These are phyloP conservation scores for Trypanosoma lewisi DNA, from an alignment of 208 protist species.

Conservation along the genomic window DNA sequence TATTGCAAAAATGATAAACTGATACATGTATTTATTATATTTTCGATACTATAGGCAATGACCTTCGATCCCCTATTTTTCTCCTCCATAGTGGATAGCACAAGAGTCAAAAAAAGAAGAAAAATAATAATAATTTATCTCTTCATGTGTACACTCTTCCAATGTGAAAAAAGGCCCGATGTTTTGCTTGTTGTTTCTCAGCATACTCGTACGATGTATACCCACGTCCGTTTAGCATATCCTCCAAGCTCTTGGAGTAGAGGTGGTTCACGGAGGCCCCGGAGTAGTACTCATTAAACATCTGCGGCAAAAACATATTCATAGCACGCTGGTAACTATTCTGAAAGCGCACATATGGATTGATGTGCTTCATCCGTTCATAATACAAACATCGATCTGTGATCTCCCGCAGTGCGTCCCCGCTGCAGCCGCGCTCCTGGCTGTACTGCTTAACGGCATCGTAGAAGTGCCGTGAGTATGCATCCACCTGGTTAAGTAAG, in stretches of 20 bases:
- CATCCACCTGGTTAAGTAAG: constrained; percentile 83
- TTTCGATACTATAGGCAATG: too few relatives aligned
- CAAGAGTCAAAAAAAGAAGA: constrained; percentile 1
- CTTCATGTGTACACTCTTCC: constrained; percentile 78
- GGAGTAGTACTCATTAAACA: constrained; percentile 74
- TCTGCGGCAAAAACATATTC: constrained; percentile 53
- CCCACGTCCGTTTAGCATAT: constrained; percentile 86
- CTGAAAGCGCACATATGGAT: constrained; percentile 70
- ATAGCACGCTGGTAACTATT: constrained; percentile 79
- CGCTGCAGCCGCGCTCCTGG: constrained; percentile 74
- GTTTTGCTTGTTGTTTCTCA: constrained; percentile 88
- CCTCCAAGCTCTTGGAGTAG: constrained; percentile 81
- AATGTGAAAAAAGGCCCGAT: constrained; percentile 72
- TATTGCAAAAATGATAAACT: too few relatives aligned
- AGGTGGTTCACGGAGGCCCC: constrained; percentile 75
- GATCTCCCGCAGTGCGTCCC: constrained; percentile 79
- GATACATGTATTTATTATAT: too few relatives aligned
- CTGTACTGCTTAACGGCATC: constrained; percentile 88
- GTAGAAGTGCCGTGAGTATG: constrained; percentile 83
- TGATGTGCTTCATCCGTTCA: constrained; percentile 76
- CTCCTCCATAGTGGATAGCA: neutral
- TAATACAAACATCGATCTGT: constrained; percentile 87
- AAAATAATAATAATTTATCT: neutral
- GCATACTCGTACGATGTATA: constrained; percentile 89
- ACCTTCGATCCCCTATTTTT: too few relatives aligned